Evolutionary conservation across 352 stramenopile genomes (phyloP), one percentile per base, ranked within the genome.

Genomic region (Pythium sp.): DNA sequence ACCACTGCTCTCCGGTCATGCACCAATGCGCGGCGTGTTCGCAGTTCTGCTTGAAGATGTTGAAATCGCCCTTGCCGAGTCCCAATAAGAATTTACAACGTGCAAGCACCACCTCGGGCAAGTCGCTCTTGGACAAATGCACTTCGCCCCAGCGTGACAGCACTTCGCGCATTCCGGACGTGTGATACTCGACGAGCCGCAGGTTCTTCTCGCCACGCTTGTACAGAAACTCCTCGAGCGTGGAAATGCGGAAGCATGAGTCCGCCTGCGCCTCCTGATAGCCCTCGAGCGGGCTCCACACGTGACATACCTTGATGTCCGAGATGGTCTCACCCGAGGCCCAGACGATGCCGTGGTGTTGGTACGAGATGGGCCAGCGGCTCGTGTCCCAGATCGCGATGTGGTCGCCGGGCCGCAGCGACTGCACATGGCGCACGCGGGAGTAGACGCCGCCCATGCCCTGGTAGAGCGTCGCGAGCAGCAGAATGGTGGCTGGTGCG

Each of bases 1-100:
- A 94, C 88, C 88, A 95, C 72, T 95, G 88, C 73, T 95, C 82
- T 58, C 88, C 88, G 1, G 88, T 95, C 88, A 92, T 95, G 68
- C 88, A 95, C 88, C 88, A 95, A 62, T 95, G 86, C 14, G 88
- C 88, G 6, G 87, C 85, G 62, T 95, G 88, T 64, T 95, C 88
- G 72, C 88, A 95, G 68, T 95, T 95, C 73, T 95, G 88, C 36
- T 79, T 89, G 64, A 95, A 94, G 65, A 95, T 91, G 65, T 95
- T 94, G 55, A 95, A 95, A 41, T 95, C 86, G 34, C 87, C 87
- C 63, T 78, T 70, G 24, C 88, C 88, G 18, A 95, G 72, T 0
- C 88, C 88, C 11, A 95, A 60, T 3, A 95, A 65, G 57, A 93
- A 95, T 69, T 90, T 92, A 74, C 88, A 95, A 5, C 88, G 82